Evolutionary conservation across 306 rosid genomes (phyloP).

Genomic region (Nissolia schottii): DNA sequence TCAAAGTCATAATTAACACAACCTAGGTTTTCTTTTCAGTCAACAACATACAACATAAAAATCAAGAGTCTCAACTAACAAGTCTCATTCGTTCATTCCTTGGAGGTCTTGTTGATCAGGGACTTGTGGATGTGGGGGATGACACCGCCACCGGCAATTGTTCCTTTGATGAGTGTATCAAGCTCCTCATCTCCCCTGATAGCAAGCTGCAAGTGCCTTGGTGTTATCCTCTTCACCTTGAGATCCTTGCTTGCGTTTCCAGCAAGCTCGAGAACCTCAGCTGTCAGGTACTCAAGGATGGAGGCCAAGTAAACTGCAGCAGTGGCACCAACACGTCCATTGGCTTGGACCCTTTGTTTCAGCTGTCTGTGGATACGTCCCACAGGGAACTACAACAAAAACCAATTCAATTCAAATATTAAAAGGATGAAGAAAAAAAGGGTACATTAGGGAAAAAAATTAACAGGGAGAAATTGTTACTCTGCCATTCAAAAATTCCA

Average conservation of each 20-base stretch:
- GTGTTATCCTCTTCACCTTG: constrained; percentile 96
- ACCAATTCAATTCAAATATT: background rate
- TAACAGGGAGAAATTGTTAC: background rate
- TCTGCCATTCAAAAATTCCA: background rate
- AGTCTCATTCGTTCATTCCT: constrained; percentile 43
- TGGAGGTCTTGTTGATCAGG: constrained; percentile 89
- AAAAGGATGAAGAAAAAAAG: too few species aligned
- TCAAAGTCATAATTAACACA: background rate
- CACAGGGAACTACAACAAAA: constrained; percentile 73
- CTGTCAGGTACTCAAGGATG: constrained; percentile 90
- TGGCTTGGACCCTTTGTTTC: constrained; percentile 65
- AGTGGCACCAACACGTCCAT: constrained; percentile 96
- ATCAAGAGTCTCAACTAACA: background rate
- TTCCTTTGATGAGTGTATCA: constrained; percentile 90
- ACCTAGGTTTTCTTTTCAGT: constrained; percentile 18
- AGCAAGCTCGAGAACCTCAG: constrained; percentile 92
- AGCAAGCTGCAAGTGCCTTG: constrained; percentile 93
- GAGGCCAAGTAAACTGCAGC: constrained; percentile 97
- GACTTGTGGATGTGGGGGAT: constrained; percentile 98
- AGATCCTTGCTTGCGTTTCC: constrained; percentile 97
- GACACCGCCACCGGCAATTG: constrained; percentile 99
- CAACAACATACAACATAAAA: background rate
- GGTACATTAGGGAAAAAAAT: background rate
- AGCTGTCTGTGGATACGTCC: constrained; percentile 95
- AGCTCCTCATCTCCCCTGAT: constrained; percentile 97